Base-by-base conservation (phyloP, 129 eudicot species). In the Mikania micrantha region DNA sequence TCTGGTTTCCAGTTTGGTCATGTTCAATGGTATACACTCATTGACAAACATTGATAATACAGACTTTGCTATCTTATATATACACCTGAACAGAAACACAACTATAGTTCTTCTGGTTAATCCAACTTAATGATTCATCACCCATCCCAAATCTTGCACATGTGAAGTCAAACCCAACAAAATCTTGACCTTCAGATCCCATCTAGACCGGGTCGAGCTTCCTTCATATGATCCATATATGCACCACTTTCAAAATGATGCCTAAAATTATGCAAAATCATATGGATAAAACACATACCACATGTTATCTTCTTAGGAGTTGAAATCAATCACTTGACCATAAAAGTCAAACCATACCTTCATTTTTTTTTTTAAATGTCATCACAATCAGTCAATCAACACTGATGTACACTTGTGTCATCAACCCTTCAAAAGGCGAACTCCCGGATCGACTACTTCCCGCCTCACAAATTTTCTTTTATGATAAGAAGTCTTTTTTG, bases 401-500 rank as follows among this genome's bases (percentile, higher is more conserved):
- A 8, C n/a, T 39, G 22, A 48, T 31, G 47, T 50, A 29, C 24
- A 15, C 24, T 65, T 6, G 19, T 12, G 24, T 16, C 39, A 5
- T 39, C 56, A 40, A 39, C 27, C n/a, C 44, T 13, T 59, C 44
- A 71, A 59, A 42, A 27, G 59, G 5, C 54, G 35, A 9, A 62
- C 9, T 60, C 38, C 58, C 3, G 25, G 35, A 42, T 59, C 57
- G 38, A 76, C 56, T 38, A 44, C 73, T 47, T 66, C 78, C 62
- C 61, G 74, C 70, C 88, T 75, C 25, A 73, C 78, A 40, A 44
- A 77, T 71, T 70, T 67, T 62, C 74, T 78, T 59, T 45, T 82
- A 4, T 67, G 68, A 32, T 68, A 74, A 21, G 62, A 49, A 45
- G 56, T 47, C 73, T 69, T 87, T 42, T 50, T 66, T 28, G 71